These are phyloP conservation scores for Hypsizygus marmoreus DNA, from an alignment of 768 basidiomycete genomes.

Conservation along the genomic window DNA sequence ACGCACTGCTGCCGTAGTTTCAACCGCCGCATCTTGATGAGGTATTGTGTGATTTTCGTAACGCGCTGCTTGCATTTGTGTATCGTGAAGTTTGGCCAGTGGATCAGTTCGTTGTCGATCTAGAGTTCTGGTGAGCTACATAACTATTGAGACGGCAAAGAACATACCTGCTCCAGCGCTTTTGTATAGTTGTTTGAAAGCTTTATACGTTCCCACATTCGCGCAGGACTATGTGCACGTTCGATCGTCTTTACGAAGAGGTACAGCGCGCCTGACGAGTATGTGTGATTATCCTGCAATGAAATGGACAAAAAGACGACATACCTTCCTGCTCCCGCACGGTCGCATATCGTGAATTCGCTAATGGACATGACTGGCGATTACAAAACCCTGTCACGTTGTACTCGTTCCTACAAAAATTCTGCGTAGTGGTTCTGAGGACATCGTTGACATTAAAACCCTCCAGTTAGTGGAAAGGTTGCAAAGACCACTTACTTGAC, in stretches of 20 bases:
- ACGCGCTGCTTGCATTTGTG: slow-evolving; percentile 99
- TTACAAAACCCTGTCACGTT: slow-evolving; percentile 97
- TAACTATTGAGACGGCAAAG: too few species aligned
- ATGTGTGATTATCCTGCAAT: not conserved
- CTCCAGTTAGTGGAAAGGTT: not conserved
- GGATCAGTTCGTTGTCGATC: slow-evolving; percentile 95
- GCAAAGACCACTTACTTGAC: slow-evolving; percentile 75
- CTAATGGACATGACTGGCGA: slow-evolving; percentile 95
- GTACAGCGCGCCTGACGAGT: slow-evolving; percentile 70
- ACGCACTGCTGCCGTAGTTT: slow-evolving; percentile 85
- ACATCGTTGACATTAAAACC: slow-evolving; percentile 12
- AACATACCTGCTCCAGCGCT: slow-evolving; percentile 94
- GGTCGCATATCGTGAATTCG: slow-evolving; percentile 97
- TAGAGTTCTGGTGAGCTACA: slow-evolving; percentile 30
- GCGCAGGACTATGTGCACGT: slow-evolving; percentile 91
- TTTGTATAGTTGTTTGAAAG: slow-evolving; percentile 93
- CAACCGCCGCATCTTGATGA: slow-evolving; percentile 96
- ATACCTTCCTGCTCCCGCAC: slow-evolving; percentile 93
- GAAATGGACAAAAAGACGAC: slow-evolving; percentile 9
- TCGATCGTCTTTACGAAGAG: slow-evolving; percentile 98
- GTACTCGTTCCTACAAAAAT: slow-evolving; percentile 98
- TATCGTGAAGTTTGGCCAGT: slow-evolving; percentile 97
- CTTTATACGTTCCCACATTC: slow-evolving; percentile 97
- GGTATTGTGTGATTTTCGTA: slow-evolving; percentile 98
- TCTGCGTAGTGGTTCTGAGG: slow-evolving; percentile 86